Conservation (phyloP, 129 eudicot genomes). For the Saussurea involucrata region DNA sequence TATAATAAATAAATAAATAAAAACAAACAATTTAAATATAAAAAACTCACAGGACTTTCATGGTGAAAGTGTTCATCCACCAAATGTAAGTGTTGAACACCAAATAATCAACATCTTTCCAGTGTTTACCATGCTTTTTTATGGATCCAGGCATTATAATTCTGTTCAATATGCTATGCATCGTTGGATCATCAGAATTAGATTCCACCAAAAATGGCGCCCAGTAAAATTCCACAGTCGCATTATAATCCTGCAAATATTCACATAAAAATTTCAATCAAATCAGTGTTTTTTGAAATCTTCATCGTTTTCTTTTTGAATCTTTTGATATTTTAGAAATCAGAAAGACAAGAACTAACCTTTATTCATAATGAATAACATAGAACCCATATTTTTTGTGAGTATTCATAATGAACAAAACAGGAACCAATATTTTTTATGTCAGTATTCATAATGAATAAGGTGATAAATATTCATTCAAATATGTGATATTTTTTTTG, state of each 20-base stretch:
- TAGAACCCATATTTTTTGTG: too few species aligned
- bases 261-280: background rate
- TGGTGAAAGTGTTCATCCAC: constrained; percentile 93
- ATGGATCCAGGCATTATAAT: constrained; percentile 95
- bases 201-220: constrained; percentile 98
- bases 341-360: background rate
- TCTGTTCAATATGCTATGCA: constrained; percentile 85
- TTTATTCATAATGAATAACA: background rate
- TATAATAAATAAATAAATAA: background rate
- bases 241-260: constrained; percentile 80
- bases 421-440: too few species aligned
- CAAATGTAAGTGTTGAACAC: constrained; percentile 93
- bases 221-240: constrained; percentile 97
- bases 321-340: background rate
- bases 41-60: constrained; percentile 87
- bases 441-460: too few species aligned
- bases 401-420: too few species aligned
- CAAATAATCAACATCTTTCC: constrained; percentile 83
- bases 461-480: too few species aligned
- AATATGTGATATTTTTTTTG: too few species aligned
- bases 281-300: background rate
- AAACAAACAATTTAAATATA: background rate
- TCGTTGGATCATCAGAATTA: constrained; percentile 82
- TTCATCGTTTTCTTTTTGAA: background rate
- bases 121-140: constrained; percentile 70